Base-by-base conservation (phyloP, 2,329 filamentous ascomycete species). In the Colletotrichum echinochloae region DNA sequence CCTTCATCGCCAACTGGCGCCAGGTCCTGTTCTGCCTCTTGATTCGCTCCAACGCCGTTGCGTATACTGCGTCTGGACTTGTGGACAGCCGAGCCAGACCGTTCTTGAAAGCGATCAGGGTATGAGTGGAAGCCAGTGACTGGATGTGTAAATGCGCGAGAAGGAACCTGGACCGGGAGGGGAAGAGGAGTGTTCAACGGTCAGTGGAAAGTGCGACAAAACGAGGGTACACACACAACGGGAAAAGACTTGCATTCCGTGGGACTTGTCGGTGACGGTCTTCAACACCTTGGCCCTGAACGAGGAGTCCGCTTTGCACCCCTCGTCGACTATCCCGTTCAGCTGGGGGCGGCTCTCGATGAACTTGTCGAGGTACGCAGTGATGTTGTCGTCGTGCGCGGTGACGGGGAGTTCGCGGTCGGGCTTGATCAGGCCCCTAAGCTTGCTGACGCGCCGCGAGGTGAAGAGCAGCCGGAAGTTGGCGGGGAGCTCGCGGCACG, bases 91-190 rank as follows among this genome's bases (percentile, higher is more conserved):
- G 37, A 5, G 41, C 26, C 35, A 68, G 12, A 3, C 20, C 28
- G 33, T 30, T 28, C n/a, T 39, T 64, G 9, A 68, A 49, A 12
- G 26, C 52, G 14, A 12, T 35, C 11, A 64, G 33, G 39, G n/a
- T 44, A 23, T 64, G 41, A 5, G 44, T 26, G 2, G 60, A 44
- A 4, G 51, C 52, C 14, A 68, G 28, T 3, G 52, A 59, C 18
- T 68, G 51, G 35, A 68, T 57, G 8, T 68, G 60, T 5, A 68
- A 49, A 35, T 68, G 51, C 5, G 65, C 51, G n/a, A 68, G 65
- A 3, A 63, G 59, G 16, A 64, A 68, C 51, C 60, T 68, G 8
- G 2, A 11, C 48, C 9, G 12, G 1, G 16, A 14, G 12, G 14
- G 14, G 9, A 11, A 11, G 1, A 11, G 39, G 39, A 14, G 37